phyloP scores from a whole-genome alignment of 2,329 filamentous ascomycete species.

The Lachnellula hyalina region DNA sequence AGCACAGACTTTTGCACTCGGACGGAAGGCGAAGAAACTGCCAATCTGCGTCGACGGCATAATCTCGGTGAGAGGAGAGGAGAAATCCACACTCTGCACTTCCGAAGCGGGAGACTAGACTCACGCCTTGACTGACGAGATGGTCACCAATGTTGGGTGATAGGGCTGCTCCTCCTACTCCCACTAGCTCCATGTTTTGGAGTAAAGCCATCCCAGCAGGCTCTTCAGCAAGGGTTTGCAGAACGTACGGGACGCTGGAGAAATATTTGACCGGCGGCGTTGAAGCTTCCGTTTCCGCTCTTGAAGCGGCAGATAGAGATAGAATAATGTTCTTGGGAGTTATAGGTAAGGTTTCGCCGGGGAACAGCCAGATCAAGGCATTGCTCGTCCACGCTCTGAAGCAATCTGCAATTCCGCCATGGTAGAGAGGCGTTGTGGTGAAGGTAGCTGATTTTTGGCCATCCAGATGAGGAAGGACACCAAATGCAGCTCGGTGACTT shows the following conservation, averaged over 20 bases:
- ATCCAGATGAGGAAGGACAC: constrained; percentile 46
- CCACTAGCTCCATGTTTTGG: constrained; percentile 52
- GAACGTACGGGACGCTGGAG: constrained; percentile 55
- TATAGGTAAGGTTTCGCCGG: constrained; percentile 49
- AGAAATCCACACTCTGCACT: constrained; percentile 64
- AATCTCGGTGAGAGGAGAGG: constrained; percentile 56
- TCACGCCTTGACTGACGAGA: constrained; percentile 46
- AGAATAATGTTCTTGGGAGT: constrained; percentile 48
- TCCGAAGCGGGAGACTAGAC: constrained; percentile 57
- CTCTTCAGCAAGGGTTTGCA: constrained; percentile 47
- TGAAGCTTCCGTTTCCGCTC: background rate
- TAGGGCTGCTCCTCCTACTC: constrained; percentile 58
- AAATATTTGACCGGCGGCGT: constrained; percentile 47
- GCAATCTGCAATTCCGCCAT: constrained; percentile 59
- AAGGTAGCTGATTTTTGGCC: constrained; percentile 45
- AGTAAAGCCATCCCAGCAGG: constrained; percentile 38
- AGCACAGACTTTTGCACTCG: constrained; percentile 33
- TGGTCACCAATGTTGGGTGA: constrained; percentile 46
- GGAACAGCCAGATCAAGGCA: constrained; percentile 58
- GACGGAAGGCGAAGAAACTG: constrained; percentile 47
- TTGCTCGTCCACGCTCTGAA: constrained; percentile 57
- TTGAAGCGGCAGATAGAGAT: constrained; percentile 39
- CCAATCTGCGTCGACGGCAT: constrained; percentile 50
- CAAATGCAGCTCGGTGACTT: constrained; percentile 48
- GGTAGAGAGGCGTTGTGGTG: constrained; percentile 61